Evolutionary conservation across 2,329 filamentous ascomycete genomes (phyloP), one percentile per base, ranked within the genome.

Genomic region (Escovopsis sp.): DNA sequence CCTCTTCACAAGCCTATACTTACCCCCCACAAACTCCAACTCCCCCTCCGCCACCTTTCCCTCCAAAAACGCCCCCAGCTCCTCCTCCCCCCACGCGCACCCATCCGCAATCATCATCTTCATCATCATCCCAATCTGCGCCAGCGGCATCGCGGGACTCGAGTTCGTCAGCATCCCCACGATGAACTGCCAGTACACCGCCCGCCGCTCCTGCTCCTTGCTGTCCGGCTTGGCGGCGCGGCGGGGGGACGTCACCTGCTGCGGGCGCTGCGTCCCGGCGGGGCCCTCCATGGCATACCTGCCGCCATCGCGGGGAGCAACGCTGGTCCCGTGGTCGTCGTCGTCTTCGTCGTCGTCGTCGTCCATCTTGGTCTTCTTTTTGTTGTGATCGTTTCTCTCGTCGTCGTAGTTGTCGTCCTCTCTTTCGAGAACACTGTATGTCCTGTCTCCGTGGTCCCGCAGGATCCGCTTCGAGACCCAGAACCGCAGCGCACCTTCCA

Each of bases 121-220:
- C 67, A 98, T 69, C 84, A 96, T 94, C 79, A 87, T 93, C 8
- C 76, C 70, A 44, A 98, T 92, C 52, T 86, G 73, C 37, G 67
- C 67, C 39, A 87, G 62, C 34, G 82, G 78, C 82, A 94, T 90
- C 19, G 79, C 59, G 14, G 70, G 74, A 14, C 79, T 79, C 47
- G 85, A 80, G 55, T 94, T 94, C 41, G 85, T 94, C 57, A 98
- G 62, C 90, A 98, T 96, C 35, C 84, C 85, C 38, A 86, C 66
- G 39, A 98, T 86, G 53, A 94, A 96, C 49, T 87, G 80, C 73
- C 82, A 85, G 57, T 94, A 94, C 27, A 94, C 70, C 30, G 60
- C 57, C 25, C 66, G 63, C 39, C 65, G 64, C 46, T 70, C 69
- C 45, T 67, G 64, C 49, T 76, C 72, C 52, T 83, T 79, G 43